A percentile compares a stretch with the other conserved stretches of the same genome.
phyloP scores from a whole-genome alignment of 805 yeast species.

The Candida nonsorbophila region DNA sequence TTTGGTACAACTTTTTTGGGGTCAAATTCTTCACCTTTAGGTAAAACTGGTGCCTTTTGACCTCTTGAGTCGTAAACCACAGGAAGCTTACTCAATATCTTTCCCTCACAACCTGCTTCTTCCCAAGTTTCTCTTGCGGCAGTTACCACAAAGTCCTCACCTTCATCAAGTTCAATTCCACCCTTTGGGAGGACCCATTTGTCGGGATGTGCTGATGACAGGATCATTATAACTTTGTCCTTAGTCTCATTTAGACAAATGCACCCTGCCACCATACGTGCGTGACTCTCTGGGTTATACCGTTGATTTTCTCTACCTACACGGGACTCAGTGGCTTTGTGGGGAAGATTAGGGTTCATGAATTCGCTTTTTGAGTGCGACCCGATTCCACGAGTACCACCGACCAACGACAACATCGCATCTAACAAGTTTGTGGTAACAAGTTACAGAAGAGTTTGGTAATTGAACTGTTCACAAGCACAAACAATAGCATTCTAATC shows the following conservation, averaged over 20 bases:
- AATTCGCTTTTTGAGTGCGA: too few species aligned
- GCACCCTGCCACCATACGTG: constrained; percentile 91
- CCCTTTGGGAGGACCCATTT: constrained; percentile 95
- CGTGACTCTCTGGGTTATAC: constrained; percentile 60
- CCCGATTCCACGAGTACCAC: too few species aligned
- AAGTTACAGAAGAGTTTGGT: too few species aligned
- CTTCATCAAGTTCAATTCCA: constrained; percentile 86
- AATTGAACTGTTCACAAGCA: too few species aligned
- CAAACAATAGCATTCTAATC: too few species aligned
- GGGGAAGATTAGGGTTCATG: constrained; percentile 6
- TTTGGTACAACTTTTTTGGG: constrained; percentile 51
- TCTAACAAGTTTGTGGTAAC: too few species aligned
- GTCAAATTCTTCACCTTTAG: constrained; percentile 23
- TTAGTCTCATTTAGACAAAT: constrained; percentile 58
- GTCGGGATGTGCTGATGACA: constrained; percentile 63
- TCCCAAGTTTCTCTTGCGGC: constrained; percentile 96
- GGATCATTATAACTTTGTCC: constrained; percentile 68
- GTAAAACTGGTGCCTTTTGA: constrained; percentile 30
- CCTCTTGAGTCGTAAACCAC: constrained; percentile 55
- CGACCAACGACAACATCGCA: too few species aligned
- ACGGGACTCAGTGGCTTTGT: constrained; percentile 25
- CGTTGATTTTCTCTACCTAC: constrained; percentile 55
- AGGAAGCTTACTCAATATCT: constrained; percentile 51
- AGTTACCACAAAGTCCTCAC: constrained; percentile 37
- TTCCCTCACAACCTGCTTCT: constrained; percentile 87